Evolutionary conservation across 2,329 filamentous ascomycete genomes (phyloP), one percentile per base, ranked within the genome.

Genomic region (Fusarium solani-melongenae): DNA sequence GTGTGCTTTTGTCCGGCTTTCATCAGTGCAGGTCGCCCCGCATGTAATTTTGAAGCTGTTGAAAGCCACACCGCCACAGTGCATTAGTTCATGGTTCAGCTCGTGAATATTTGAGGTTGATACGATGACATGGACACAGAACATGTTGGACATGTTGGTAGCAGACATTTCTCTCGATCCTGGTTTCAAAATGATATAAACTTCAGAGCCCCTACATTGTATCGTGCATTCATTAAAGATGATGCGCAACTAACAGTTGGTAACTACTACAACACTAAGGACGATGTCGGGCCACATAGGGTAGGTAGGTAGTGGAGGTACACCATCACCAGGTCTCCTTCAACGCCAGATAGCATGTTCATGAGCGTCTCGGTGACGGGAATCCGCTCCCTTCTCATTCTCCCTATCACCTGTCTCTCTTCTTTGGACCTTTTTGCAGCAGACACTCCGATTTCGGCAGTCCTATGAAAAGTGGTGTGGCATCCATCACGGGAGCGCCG

Each of bases 61-160:
- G 34, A 20, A 46, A 73, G 64, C 64, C 71, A 74, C 71, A 73
- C 71, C 71, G 68, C 68, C 61, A 70, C 33, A 62, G 44, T 61
- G 24, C 59, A 41, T 53, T 46, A 44, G n/a, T 36, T 39, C 34
- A 24, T 22, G 22, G 34, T 29, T 36, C 27, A 55, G 14, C 61
- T 57, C 49, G 14, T 55, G 27, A 33, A 15, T 27, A 31, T 38
- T n/a, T n/a, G 24, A n/a, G 34, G 22, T 38, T 36, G 20, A 36
- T 36, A 57, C 33, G 55, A 27, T 22, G 10, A 15, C 14, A 57
- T 36, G 20, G 34, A 27, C 22, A 27, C 15, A 27, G 17, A 12
- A 27, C 8, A 12, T 31, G 27, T 20, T 15, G 17, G 6, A 53
- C 49, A 20, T 53, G 27, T 33, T 14, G 6, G n/a, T n/a, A 53